Evolutionary conservation across 345 rosid genomes (phyloP).

Genomic region (Cardamine chenopodiifolia): DNA sequence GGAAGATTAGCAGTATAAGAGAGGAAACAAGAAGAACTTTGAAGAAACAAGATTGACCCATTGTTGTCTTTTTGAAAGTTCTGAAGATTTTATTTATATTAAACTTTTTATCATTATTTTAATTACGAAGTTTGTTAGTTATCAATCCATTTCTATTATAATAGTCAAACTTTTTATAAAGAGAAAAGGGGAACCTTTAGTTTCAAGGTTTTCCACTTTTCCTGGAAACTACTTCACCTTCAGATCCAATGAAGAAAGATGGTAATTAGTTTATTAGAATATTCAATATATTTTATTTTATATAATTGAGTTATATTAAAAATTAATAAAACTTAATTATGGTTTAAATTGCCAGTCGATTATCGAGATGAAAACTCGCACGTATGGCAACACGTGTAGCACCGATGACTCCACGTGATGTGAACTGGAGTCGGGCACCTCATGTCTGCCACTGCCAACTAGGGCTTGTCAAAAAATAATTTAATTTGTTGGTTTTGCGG

Average conservation of each 20-base stretch:
- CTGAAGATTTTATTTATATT: slow-evolving; percentile 28
- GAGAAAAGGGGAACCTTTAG: slow-evolving; percentile 26
- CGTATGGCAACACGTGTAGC: slow-evolving; percentile 30
- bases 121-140: slow-evolving; percentile 3
- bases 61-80: slow-evolving; percentile 37
- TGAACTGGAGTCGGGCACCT: slow-evolving; percentile 36
- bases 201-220: slow-evolving; percentile 40
- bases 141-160: slow-evolving; percentile 19
- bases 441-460: slow-evolving; percentile 42
- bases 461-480: no score
- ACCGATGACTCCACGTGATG: slow-evolving; percentile 32
- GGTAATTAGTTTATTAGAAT: neutral
- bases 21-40: slow-evolving; percentile 35
- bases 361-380: slow-evolving; percentile 24
- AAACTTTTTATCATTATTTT: neutral
- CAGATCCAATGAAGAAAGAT: slow-evolving; percentile 43
- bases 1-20: slow-evolving; percentile 39
- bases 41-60: slow-evolving; percentile 43
- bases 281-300: neutral
- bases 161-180: slow-evolving; percentile 30
- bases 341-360: slow-evolving; percentile 10
- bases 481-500: no score
- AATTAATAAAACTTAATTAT: neutral
- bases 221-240: slow-evolving; percentile 45
- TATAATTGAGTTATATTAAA: neutral